Conservation (phyloP, 768 basidiomycete genomes). For the Xerocomus spinulosus region DNA sequence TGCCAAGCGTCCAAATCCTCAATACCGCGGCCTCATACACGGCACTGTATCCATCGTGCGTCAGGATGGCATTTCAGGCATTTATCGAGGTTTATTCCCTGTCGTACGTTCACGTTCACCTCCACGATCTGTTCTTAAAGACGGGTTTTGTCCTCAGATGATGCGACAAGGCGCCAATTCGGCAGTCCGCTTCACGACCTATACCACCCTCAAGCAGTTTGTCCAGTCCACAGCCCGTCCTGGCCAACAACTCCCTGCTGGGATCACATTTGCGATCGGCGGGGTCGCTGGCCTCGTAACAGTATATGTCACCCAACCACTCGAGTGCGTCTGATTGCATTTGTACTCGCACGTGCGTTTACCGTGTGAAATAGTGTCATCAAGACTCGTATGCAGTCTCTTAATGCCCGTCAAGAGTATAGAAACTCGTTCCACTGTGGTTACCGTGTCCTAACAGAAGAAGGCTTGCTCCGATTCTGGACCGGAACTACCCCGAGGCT, state of each 20-base stretch:
- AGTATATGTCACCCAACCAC: constrained; percentile 84
- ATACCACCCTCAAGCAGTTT: constrained; percentile 89
- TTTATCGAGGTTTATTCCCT: constrained; percentile 90
- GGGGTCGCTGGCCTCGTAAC: constrained; percentile 93
- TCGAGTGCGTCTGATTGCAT: constrained; percentile 50
- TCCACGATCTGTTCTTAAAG: neutral
- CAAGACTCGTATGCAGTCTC: constrained; percentile 97
- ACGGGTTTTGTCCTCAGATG: constrained; percentile 50
- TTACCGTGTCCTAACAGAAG: constrained; percentile 90
- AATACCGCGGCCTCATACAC: constrained; percentile 83
- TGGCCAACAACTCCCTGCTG: constrained; percentile 78
- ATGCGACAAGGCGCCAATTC: constrained; percentile 98
- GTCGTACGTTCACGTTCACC: constrained; percentile 55
- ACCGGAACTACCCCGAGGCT: constrained; percentile 92
- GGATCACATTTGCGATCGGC: constrained; percentile 92
- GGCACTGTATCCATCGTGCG: constrained; percentile 76
- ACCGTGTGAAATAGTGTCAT: constrained; percentile 58
- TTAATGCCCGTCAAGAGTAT: constrained; percentile 79
- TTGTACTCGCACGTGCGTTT: neutral
- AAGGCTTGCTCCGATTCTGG: constrained; percentile 92
- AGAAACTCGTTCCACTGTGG: constrained; percentile 94
- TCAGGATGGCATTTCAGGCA: constrained; percentile 78
- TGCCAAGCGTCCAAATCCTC: constrained; percentile 76
- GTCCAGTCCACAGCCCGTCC: constrained; percentile 81
- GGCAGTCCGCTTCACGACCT: constrained; percentile 92